Evolutionary conservation across 2,329 filamentous ascomycete genomes (phyloP).

Genomic region (Claviceps sorghi): DNA sequence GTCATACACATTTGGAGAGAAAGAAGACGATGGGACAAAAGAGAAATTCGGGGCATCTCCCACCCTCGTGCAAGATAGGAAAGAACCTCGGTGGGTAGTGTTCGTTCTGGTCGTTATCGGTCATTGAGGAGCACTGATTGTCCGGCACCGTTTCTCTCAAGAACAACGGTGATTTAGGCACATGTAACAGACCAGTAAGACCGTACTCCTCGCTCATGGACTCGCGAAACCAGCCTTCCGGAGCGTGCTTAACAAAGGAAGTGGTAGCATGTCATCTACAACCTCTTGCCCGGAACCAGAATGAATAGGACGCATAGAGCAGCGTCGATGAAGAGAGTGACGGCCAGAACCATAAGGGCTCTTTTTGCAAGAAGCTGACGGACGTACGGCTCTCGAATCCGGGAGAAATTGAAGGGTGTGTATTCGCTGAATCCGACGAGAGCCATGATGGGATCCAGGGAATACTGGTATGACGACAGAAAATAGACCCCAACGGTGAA

Average conservation of each 20-base stretch:
- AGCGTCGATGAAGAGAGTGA: slow-evolving; percentile 63
- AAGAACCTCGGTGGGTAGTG: background rate
- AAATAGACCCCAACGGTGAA: slow-evolving; percentile 86
- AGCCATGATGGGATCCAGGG: slow-evolving; percentile 80
- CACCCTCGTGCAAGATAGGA: background rate
- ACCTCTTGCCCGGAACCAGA: slow-evolving; percentile 76
- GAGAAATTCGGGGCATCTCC: background rate
- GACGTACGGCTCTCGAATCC: slow-evolving; percentile 81
- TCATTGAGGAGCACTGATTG: slow-evolving; percentile 2
- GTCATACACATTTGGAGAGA: background rate
- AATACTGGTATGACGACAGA: slow-evolving; percentile 85
- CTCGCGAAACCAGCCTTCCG: background rate
- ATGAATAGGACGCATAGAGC: slow-evolving; percentile 85
- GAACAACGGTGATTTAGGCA: background rate
- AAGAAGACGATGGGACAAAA: background rate
- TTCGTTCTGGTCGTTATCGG: slow-evolving; percentile 3
- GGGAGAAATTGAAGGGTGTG: slow-evolving; percentile 82
- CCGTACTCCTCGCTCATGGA: background rate
- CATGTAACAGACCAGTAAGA: slow-evolving; percentile 3
- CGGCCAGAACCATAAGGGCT: slow-evolving; percentile 62
- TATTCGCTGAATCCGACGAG: slow-evolving; percentile 89
- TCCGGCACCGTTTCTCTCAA: slow-evolving; percentile 1
- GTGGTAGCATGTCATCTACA: slow-evolving; percentile 29
- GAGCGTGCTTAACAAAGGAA: background rate
- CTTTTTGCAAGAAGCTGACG: slow-evolving; percentile 73